These are phyloP conservation scores for Neurospora sp. DNA, from an alignment of 495 filamentous ascomycete species.

Conservation along the genomic window DNA sequence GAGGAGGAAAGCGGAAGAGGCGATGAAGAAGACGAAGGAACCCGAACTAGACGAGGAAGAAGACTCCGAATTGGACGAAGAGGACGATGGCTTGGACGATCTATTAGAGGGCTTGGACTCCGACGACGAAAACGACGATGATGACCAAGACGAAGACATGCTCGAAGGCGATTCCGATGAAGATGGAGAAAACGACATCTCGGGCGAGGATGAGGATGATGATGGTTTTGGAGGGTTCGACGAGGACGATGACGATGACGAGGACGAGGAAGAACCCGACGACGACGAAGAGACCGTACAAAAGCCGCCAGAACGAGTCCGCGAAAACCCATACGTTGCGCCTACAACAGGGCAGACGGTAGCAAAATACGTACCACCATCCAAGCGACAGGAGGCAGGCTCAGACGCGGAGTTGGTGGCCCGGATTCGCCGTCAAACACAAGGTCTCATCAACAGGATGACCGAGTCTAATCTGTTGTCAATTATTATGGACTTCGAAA, in stretches of 20 bases:
- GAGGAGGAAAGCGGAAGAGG: constrained; percentile 31
- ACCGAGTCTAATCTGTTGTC: constrained; percentile 80
- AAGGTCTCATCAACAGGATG: constrained; percentile 84
- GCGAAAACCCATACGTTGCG: constrained; percentile 45
- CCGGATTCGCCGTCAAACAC: constrained; percentile 65
- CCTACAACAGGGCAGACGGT: constrained; percentile 26
- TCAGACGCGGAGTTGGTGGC: constrained; percentile 58
- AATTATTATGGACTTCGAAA: constrained; percentile 70
- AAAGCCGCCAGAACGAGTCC: constrained; percentile 17
- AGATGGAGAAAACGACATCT: background rate
- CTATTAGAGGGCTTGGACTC: constrained; percentile 1
- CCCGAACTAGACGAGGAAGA: constrained; percentile 21
- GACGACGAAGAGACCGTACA: background rate
- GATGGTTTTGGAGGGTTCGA: constrained; percentile 25
- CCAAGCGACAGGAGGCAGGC: constrained; percentile 52
- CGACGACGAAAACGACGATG: constrained; percentile 13
- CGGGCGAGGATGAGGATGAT: constrained; percentile 16
- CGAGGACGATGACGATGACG: constrained; percentile 13
- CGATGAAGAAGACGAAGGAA: constrained; percentile 3
- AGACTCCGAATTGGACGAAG: background rate
- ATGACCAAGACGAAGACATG: constrained; percentile 19
- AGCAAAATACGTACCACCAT: constrained; percentile 79
- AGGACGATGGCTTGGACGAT: constrained; percentile 25
- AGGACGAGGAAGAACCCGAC: constrained; percentile 1
- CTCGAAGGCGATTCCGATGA: background rate